Base-by-base conservation (phyloP, 192 early-diverging fungal genomes). In the Backusella parvicylindrica region DNA sequence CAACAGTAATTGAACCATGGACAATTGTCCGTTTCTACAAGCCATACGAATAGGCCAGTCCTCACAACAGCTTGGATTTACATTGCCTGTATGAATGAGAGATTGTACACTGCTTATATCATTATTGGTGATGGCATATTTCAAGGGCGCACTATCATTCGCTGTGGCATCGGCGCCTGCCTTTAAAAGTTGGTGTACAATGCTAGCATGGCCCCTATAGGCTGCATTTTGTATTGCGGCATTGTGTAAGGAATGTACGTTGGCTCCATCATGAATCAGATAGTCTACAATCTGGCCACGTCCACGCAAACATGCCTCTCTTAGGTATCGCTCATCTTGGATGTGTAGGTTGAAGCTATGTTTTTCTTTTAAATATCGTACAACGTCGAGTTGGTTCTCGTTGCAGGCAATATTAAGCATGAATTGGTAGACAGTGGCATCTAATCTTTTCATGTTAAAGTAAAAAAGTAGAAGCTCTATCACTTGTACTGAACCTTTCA, bases 181-280 rank as follows among this genome's bases (percentile, higher is more conserved):
- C 0, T 71, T 72, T 18, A 81, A 26, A 28, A 81, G 35, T 8
- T 3, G 15, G 16, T 68, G 28, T 3, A 71, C 73, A 41, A 79
- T 71, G 13, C 2, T 12, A 7, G 56, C 1, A 31, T 77, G 71
- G 0, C 68, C 40, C 7, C 65, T 68, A 49, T 77, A 64, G 6
- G 75, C 53, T 2, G 75, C 75, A 43, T 77, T 81, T 12, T 76
- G 79, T 32, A 81, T 16, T 26, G 79, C 79, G 2, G 74, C 75
- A 23, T 76, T 64, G 36, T 76, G 72, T 36, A 70, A 81, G 11
- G 75, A 67, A 64, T 76, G 75, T 3, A 83, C 68, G 43, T 79
- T 41, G 3, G 77, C 75, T 16, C 77, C 75, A 8, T 68, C 47
- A 6, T 36, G 38, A 8, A 82, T 41, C 4, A 83, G 60, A 1